Percentiles rank a stretch among this genome's conserved stretches.
phyloP scores from a whole-genome alignment of 306 rosid species.

The Begonia peltatifolia region DNA sequence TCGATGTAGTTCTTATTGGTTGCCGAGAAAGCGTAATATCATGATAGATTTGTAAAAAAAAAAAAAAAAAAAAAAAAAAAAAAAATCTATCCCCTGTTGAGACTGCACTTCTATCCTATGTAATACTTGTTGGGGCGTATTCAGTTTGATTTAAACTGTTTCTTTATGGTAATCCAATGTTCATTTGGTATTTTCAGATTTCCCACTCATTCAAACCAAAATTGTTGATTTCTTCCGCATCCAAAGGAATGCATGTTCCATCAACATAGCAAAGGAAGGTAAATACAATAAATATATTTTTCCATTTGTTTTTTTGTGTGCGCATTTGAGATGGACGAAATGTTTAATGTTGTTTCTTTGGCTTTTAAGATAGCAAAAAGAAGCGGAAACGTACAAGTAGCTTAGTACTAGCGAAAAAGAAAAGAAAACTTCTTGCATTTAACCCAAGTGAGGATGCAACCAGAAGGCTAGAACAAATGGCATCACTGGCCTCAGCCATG shows the following conservation, averaged over 20 bases:
- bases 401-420: slow-evolving; percentile 55
- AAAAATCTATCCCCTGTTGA: too few species aligned
- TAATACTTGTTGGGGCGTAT: too few species aligned
- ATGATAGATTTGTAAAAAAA: too few species aligned
- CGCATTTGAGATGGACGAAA: neutral
- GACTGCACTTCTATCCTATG: too few species aligned
- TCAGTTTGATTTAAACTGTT: too few species aligned
- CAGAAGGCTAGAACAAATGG: slow-evolving; percentile 78
- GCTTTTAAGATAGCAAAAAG: slow-evolving; percentile 33
- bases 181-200: slow-evolving; percentile 31
- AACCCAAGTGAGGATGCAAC: slow-evolving; percentile 42
- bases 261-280: slow-evolving; percentile 30
- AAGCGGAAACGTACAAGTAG: slow-evolving; percentile 39
- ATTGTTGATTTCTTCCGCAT: slow-evolving; percentile 73
- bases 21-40: too few species aligned
- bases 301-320: neutral
- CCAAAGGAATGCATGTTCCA: slow-evolving; percentile 21
- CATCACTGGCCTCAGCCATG: slow-evolving; percentile 80
- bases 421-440: slow-evolving; percentile 44
- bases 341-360: neutral
- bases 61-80: too few species aligned
- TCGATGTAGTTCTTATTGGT: too few species aligned
- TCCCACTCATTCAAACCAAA: slow-evolving; percentile 80
- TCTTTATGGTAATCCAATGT: neutral
- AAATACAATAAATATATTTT: neutral